phyloP scores from a whole-genome alignment of 306 rosid species.

The Mimosa bimucronata region DNA sequence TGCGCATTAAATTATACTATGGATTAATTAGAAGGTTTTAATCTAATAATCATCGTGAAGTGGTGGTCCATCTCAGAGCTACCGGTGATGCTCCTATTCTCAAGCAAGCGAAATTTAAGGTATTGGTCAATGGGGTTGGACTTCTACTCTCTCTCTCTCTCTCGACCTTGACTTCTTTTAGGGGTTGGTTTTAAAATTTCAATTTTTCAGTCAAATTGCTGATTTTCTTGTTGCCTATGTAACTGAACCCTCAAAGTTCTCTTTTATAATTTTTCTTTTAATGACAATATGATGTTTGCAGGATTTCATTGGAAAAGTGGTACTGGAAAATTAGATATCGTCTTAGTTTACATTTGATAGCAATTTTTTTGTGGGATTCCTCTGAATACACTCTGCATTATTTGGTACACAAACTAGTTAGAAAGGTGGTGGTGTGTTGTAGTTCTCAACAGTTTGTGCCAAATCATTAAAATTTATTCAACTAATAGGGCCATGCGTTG shows the following conservation, averaged over 20 bases:
- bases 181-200: neutral
- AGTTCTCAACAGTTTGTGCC: neutral
- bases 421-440: neutral
- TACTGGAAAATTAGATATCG: neutral
- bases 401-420: neutral
- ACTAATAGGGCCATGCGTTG: neutral
- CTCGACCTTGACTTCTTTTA: no score
- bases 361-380: neutral
- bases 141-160: no score
- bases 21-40: constrained; percentile 18
- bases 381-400: neutral
- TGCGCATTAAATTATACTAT: neutral
- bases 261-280: no score
- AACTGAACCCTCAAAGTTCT: neutral
- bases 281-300: neutral
- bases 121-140: constrained; percentile 19
- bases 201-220: neutral
- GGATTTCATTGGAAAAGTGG: neutral
- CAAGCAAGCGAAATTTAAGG: constrained; percentile 95
- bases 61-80: constrained; percentile 96
- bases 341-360: neutral
- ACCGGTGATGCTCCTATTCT: constrained; percentile 98
- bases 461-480: neutral
- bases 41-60: constrained; percentile 51
- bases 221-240: no score